phyloP scores from a whole-genome alignment of 331 rosid species.

The Prunus yedoensis region DNA sequence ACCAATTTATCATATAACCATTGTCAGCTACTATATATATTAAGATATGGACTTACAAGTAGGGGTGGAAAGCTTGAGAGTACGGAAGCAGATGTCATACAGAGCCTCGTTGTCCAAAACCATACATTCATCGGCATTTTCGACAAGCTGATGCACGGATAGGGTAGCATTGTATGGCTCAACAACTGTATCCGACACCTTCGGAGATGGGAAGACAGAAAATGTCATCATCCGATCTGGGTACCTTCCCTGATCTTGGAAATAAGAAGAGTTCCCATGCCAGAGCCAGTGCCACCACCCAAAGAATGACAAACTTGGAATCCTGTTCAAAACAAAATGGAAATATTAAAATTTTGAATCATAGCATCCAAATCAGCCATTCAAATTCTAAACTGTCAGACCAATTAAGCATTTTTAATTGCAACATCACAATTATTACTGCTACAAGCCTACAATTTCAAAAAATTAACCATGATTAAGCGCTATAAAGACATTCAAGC shows the following conservation, averaged over 20 bases:
- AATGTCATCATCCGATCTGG: conserved; percentile 84
- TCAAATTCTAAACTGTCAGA: not conserved
- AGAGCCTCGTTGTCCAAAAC: conserved; percentile 82
- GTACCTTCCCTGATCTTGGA: conserved; percentile 78
- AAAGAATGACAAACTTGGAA: conserved; percentile 80
- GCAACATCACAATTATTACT: too few species aligned
- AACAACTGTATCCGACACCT: conserved; percentile 78
- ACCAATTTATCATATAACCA: not conserved
- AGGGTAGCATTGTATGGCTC: conserved; percentile 88
- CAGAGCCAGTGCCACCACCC: conserved; percentile 89
- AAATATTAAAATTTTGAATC: not conserved
- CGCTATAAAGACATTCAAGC: not conserved
- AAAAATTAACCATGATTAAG: not conserved
- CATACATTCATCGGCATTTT: conserved; percentile 84
- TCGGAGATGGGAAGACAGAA: conserved; percentile 79
- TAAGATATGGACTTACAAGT: conserved; percentile 46
- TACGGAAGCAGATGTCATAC: conserved; percentile 75
- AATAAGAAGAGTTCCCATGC: conserved; percentile 86
- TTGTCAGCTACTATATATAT: not conserved
- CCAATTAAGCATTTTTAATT: too few species aligned
- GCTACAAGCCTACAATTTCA: too few species aligned
- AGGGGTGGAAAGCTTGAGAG: conserved; percentile 70
- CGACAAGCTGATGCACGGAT: conserved; percentile 81
- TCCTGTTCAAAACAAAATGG: conserved; percentile 41
- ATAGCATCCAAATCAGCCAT: conserved; percentile 1